Conservation (phyloP, 306 rosid species). For the Lablab purpureus region DNA sequence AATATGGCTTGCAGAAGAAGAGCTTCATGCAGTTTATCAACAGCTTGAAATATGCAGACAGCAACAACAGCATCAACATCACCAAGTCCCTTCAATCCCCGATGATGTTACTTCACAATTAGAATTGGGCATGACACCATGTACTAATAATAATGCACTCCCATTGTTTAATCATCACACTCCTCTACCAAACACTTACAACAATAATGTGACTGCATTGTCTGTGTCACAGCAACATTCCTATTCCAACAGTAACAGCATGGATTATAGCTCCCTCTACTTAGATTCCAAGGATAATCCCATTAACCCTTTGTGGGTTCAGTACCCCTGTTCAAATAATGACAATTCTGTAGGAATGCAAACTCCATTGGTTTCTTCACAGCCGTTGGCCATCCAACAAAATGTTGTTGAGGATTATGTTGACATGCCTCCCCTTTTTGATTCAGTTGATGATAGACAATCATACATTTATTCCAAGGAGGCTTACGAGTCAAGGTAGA, state of each 20-base stretch:
- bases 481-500: constrained; percentile 75
- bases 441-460: constrained; percentile 74
- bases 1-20: constrained; percentile 58
- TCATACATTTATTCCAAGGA: constrained; percentile 76
- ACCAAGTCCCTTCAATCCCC: constrained; percentile 41
- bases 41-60: constrained; percentile 69
- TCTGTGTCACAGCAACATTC: constrained; percentile 59
- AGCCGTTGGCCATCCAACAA: constrained; percentile 55
- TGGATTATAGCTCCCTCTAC: constrained; percentile 52
- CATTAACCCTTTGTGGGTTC: constrained; percentile 58
- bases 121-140: constrained; percentile 68
- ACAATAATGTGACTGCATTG: constrained; percentile 41
- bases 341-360: constrained; percentile 52
- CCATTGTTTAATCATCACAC: constrained; percentile 53
- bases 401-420: constrained; percentile 65
- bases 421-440: constrained; percentile 70
- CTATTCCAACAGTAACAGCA: constrained; percentile 54
- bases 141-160: constrained; percentile 40
- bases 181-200: constrained; percentile 48
- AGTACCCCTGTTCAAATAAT: constrained; percentile 46
- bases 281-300: constrained; percentile 58
- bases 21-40: constrained; percentile 61
- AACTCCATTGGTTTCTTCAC: constrained; percentile 49
- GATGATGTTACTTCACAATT: constrained; percentile 64
- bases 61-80: constrained; percentile 51